Evolutionary conservation across 768 basidiomycete genomes (phyloP).

Genomic region (Boletellus emodensis): DNA sequence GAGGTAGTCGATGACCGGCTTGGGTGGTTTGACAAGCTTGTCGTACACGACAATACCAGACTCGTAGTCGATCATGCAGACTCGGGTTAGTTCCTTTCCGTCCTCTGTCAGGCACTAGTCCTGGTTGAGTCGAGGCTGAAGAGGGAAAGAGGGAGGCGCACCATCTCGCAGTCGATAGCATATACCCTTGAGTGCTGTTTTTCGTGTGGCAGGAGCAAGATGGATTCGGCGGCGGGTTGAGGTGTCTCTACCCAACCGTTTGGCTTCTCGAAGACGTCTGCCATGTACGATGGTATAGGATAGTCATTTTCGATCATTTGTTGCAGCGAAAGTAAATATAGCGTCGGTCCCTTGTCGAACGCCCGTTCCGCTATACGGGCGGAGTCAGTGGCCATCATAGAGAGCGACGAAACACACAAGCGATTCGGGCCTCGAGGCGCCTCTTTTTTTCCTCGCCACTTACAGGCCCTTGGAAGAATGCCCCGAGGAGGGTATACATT

Average conservation of each 20-base stretch:
- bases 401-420: constrained; percentile 24
- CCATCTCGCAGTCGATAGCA: constrained; percentile 98
- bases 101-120: constrained; percentile 81
- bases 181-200: constrained; percentile 52
- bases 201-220: constrained; percentile 30
- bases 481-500: constrained; percentile 81
- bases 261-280: constrained; percentile 61
- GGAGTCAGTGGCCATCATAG: constrained; percentile 3
- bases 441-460: constrained; percentile 76
- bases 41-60: constrained; percentile 78
- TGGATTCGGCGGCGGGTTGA: constrained; percentile 32
- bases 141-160: constrained; percentile 30
- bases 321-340: constrained; percentile 71
- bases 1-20: constrained; percentile 87
- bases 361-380: constrained; percentile 48
- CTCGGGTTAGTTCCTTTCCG: constrained; percentile 83
- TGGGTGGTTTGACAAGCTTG: constrained; percentile 81
- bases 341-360: constrained; percentile 59
- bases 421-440: constrained; percentile 44
- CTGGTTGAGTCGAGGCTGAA: neutral
- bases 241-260: constrained; percentile 84
- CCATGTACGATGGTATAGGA: constrained; percentile 80
- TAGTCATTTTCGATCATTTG: constrained; percentile 97
- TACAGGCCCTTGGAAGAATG: constrained; percentile 79
- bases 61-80: constrained; percentile 77